phyloP scores from a whole-genome alignment of 148 eudicot species.

The Beta vulgaris region DNA sequence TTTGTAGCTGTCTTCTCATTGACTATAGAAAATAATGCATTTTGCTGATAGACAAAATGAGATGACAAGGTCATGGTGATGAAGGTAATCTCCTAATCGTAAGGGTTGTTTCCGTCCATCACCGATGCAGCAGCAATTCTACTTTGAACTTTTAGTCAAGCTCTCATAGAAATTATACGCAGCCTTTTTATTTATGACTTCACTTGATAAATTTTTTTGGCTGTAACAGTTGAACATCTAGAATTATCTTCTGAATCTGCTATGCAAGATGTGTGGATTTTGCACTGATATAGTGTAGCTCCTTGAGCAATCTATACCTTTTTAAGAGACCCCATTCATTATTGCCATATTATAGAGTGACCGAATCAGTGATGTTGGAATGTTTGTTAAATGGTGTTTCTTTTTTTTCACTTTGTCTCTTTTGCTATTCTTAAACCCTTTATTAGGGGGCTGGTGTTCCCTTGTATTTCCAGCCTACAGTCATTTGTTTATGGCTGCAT shows the following conservation, averaged over 20 bases:
- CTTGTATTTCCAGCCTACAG: too few species aligned
- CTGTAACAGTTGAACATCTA: too few species aligned
- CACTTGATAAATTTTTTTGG: too few species aligned
- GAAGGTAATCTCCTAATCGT: background rate
- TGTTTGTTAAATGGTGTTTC: too few species aligned
- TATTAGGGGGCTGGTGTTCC: too few species aligned
- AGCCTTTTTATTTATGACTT: background rate
- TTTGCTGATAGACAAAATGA: background rate
- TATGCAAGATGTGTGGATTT: background rate
- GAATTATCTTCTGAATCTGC: too few species aligned
- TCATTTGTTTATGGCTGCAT: too few species aligned
- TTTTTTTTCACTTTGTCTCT: too few species aligned
- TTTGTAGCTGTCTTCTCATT: background rate
- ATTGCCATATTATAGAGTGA: too few species aligned
- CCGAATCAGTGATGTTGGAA: too few species aligned
- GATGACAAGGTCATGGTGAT: background rate
- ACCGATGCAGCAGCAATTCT: background rate
- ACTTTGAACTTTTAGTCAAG: background rate
- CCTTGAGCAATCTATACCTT: background rate
- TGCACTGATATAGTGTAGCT: background rate
- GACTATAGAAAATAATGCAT: background rate
- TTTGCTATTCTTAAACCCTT: too few species aligned
- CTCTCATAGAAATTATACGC: background rate
- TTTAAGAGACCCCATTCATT: background rate
- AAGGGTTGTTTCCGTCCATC: background rate